phyloP scores from a whole-genome alignment of 2,329 filamentous ascomycete species.

The Fusarium drepaniforme region DNA sequence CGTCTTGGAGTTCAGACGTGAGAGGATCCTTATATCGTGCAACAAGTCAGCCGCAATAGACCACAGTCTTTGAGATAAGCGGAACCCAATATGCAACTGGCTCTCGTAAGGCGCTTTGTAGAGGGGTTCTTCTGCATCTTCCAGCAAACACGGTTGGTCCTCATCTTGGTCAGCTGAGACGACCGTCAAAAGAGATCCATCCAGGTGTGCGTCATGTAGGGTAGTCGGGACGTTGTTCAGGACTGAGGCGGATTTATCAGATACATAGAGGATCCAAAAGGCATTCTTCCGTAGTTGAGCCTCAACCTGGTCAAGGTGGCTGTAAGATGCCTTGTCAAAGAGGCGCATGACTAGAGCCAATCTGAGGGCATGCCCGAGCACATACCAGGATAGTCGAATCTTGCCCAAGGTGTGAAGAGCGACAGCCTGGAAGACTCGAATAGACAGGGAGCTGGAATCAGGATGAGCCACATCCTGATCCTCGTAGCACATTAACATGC shows the following conservation, averaged over 20 bases:
- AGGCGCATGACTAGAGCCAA: not conserved
- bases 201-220: not conserved
- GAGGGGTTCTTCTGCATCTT: not conserved
- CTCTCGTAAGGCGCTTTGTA: not conserved
- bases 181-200: not conserved
- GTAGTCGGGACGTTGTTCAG: not conserved
- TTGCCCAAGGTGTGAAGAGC: not conserved
- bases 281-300: not conserved
- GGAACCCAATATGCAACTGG: not conserved
- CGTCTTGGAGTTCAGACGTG: not conserved
- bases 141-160: not conserved
- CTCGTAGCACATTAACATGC: not conserved
- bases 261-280: not conserved
- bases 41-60: not conserved
- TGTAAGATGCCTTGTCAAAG: not conserved
- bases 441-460: not conserved
- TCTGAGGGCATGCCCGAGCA: not conserved
- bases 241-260: not conserved
- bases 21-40: not conserved
- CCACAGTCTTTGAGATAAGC: not conserved
- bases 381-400: not conserved
- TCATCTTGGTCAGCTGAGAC: not conserved
- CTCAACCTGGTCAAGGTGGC: not conserved
- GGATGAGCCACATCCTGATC: not conserved
- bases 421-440: not conserved